A percentile compares a stretch with the other conserved stretches of the same genome.
phyloP scores from a whole-genome alignment of 176 grass and related monocot species.

The Carex pumila region DNA sequence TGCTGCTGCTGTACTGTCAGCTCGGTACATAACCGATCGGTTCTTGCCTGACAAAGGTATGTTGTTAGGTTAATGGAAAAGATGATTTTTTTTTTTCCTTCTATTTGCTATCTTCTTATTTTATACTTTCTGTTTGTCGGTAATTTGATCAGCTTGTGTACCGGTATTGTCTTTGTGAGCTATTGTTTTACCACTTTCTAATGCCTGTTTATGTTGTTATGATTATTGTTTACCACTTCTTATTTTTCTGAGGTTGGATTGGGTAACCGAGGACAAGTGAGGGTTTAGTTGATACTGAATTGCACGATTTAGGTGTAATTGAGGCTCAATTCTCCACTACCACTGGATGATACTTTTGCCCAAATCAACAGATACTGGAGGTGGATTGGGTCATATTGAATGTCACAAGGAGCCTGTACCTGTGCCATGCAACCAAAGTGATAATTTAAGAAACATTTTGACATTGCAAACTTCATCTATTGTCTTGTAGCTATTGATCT shows the following conservation, averaged over 20 bases:
- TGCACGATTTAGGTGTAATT: not conserved
- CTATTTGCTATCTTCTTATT: not conserved
- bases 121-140: not conserved
- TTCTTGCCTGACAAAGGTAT: conserved; percentile 98
- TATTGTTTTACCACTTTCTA: not conserved
- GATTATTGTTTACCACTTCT: not conserved
- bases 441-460: not conserved
- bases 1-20: conserved; percentile 66
- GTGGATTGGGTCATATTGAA: not conserved
- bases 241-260: not conserved
- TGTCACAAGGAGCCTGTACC: not conserved
- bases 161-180: not conserved
- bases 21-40: conserved; percentile 88
- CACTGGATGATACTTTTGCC: not conserved
- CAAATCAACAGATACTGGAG: not conserved
- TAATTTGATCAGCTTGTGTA: not conserved
- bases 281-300: not conserved
- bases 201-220: not conserved
- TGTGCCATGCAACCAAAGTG: not conserved
- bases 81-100: not conserved
- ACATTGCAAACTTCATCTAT: not conserved
- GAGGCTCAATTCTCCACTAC: not conserved
- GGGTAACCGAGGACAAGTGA: not conserved
- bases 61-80: not conserved
- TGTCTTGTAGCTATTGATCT: conserved; percentile 78